Percentiles rank a stretch among this genome's conserved stretches.
Conservation (phyloP, 768 basidiomycete genomes). For the Candolleomyces aberdarensis region DNA sequence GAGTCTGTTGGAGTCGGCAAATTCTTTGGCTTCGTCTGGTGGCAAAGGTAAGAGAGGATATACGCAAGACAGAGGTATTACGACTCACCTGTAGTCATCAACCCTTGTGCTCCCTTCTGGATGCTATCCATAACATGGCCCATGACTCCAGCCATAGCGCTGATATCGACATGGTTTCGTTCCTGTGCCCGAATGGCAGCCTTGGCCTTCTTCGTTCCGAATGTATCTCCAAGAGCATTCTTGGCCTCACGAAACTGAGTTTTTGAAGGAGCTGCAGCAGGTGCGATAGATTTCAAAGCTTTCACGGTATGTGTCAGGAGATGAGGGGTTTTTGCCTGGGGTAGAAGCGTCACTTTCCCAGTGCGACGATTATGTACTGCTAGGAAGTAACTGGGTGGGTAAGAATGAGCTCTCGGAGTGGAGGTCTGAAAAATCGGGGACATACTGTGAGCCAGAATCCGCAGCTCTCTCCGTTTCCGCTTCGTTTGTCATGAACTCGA, state of each 20-base stretch:
- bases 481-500: conserved; percentile 76
- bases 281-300: conserved; percentile 65
- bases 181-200: conserved; percentile 80
- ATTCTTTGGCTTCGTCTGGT: conserved; percentile 65
- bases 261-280: conserved; percentile 46
- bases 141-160: conserved; percentile 83
- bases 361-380: conserved; percentile 80
- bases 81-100: conserved; percentile 66
- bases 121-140: conserved; percentile 83
- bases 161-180: conserved; percentile 85
- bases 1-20: conserved; percentile 60
- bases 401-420: conserved; percentile 2
- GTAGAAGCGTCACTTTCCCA: conserved; percentile 64
- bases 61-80: neutral
- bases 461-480: conserved; percentile 47
- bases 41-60: conserved; percentile 5
- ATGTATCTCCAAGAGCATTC: conserved; percentile 83
- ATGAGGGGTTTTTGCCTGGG: conserved; percentile 60
- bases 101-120: conserved; percentile 61
- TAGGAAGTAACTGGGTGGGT: conserved; percentile 64
- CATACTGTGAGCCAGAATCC: conserved; percentile 68
- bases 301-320: conserved; percentile 80
- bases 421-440: neutral
- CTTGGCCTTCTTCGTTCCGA: conserved; percentile 94
- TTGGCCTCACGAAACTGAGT: conserved; percentile 60